A percentile compares a stretch with the other conserved stretches of the same genome.
Evolutionary conservation across 2,329 filamentous ascomycete genomes (phyloP).

Genomic region (Alternaria sp.): DNA sequence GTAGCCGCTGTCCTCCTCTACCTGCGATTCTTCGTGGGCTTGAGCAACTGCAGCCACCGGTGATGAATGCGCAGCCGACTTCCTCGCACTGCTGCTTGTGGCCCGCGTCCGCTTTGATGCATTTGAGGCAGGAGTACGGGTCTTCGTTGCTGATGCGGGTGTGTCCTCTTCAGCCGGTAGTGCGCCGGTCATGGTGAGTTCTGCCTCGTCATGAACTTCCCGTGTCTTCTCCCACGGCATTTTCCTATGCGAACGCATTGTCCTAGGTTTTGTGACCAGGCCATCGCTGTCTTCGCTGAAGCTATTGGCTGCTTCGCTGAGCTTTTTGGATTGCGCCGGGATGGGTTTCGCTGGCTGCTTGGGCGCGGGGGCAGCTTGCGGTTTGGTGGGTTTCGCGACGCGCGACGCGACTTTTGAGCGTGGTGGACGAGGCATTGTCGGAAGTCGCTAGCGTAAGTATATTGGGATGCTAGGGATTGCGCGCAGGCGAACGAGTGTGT

Average conservation of each 20-base stretch:
- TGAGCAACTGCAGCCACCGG: slow-evolving; percentile 12
- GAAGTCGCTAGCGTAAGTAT: slow-evolving; percentile 6
- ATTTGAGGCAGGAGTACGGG: slow-evolving; percentile 35
- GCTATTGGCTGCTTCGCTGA: slow-evolving; percentile 27
- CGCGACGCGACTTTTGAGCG: slow-evolving; percentile 50
- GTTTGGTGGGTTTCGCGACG: slow-evolving; percentile 37
- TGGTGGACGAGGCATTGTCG: slow-evolving; percentile 50
- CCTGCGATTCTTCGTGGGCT: slow-evolving; percentile 20
- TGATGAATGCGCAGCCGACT: slow-evolving; percentile 27
- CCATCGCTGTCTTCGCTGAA: slow-evolving; percentile 52
- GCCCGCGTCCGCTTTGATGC: slow-evolving; percentile 27
- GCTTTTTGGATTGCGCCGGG: slow-evolving; percentile 28
- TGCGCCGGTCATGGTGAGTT: slow-evolving; percentile 50
- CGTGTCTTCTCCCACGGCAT: slow-evolving; percentile 32
- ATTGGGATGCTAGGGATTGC: slow-evolving; percentile 2
- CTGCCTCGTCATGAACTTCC: slow-evolving; percentile 32
- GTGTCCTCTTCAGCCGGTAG: slow-evolving; percentile 34
- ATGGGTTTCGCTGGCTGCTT: slow-evolving; percentile 31
- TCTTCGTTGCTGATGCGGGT: slow-evolving; percentile 17
- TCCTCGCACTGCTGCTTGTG: slow-evolving; percentile 31
- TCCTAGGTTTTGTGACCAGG: slow-evolving; percentile 40
- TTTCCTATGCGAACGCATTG: slow-evolving; percentile 33
- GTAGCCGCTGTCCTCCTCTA: slow-evolving; percentile 43
- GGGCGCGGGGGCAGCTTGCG: slow-evolving; percentile 31
- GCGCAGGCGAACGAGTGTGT: slow-evolving; percentile 19